Evolutionary conservation across 2,329 filamentous ascomycete genomes (phyloP).

Genomic region (Lachnellula hyalina): DNA sequence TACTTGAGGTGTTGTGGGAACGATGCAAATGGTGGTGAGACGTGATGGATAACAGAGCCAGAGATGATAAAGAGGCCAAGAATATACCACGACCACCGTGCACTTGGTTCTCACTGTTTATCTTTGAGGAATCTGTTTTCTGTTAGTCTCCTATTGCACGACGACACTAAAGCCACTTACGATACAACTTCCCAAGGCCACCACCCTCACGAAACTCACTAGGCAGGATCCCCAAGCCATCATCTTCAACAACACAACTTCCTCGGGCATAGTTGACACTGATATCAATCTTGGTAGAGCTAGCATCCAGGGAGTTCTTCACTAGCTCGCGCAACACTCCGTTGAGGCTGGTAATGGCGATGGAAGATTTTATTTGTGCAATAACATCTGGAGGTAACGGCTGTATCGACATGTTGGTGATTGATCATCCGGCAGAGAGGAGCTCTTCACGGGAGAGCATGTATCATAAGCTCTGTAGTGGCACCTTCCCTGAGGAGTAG

Average conservation of each 20-base stretch:
- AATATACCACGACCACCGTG: constrained; percentile 72
- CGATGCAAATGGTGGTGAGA: constrained; percentile 61
- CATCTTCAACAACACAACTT: constrained; percentile 74
- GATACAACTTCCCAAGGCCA: constrained; percentile 66
- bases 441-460: background rate
- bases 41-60: constrained; percentile 72
- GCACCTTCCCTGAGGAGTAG: constrained; percentile 10
- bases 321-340: constrained; percentile 66
- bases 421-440: background rate
- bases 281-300: constrained; percentile 62
- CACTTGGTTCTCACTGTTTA: constrained; percentile 37
- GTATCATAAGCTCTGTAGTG: background rate
- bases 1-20: constrained; percentile 58
- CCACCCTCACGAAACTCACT: constrained; percentile 66
- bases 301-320: constrained; percentile 80
- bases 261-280: constrained; percentile 71
- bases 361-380: constrained; percentile 79
- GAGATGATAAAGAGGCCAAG: constrained; percentile 66
- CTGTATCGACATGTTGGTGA: constrained; percentile 49
- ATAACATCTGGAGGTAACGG: constrained; percentile 65
- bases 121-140: constrained; percentile 71
- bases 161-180: constrained; percentile 42
- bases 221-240: constrained; percentile 72
- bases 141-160: constrained; percentile 10
- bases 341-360: constrained; percentile 69